phyloP scores from a whole-genome alignment of 1,284 basidiomycete genomes.

The Salmacisia buchloeana region DNA sequence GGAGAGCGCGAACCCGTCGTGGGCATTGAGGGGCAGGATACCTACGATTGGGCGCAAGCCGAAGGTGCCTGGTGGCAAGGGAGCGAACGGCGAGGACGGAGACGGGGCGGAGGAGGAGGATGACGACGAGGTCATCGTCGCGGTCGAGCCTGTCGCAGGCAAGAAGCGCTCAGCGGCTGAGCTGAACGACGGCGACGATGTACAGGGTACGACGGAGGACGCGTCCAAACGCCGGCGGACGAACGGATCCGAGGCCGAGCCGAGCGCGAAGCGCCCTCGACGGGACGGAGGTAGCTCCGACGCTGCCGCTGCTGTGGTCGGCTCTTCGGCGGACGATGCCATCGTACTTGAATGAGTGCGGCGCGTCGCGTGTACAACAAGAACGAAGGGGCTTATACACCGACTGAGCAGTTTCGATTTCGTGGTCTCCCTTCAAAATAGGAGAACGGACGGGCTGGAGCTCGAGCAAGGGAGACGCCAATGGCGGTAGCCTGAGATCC shows the following conservation, averaged over 20 bases:
- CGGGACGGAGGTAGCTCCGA: background rate
- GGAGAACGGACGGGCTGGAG: no score
- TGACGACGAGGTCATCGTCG: constrained; percentile 7
- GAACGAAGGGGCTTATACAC: no score
- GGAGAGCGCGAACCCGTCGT: background rate
- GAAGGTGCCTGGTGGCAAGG: background rate
- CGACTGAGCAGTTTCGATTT: no score
- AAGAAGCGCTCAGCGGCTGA: constrained; percentile 3
- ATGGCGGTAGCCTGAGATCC: no score
- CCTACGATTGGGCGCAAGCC: constrained; percentile 6
- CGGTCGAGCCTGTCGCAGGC: background rate
- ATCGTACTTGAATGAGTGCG: constrained; percentile 21
- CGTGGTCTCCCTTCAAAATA: no score
- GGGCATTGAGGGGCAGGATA: background rate
- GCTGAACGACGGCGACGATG: background rate
- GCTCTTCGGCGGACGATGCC: constrained; percentile 8
- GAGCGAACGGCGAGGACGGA: background rate
- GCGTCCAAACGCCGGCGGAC: background rate
- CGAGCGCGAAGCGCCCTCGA: background rate
- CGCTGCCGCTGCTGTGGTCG: background rate
- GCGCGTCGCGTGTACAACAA: no score
- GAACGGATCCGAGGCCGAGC: constrained; percentile 4
- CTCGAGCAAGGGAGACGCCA: no score
- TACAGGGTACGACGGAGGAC: background rate
- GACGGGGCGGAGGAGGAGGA: background rate